Evolutionary conservation across 106 monocot species (phyloP).

Genomic region (Xerophyta viscosa): DNA sequence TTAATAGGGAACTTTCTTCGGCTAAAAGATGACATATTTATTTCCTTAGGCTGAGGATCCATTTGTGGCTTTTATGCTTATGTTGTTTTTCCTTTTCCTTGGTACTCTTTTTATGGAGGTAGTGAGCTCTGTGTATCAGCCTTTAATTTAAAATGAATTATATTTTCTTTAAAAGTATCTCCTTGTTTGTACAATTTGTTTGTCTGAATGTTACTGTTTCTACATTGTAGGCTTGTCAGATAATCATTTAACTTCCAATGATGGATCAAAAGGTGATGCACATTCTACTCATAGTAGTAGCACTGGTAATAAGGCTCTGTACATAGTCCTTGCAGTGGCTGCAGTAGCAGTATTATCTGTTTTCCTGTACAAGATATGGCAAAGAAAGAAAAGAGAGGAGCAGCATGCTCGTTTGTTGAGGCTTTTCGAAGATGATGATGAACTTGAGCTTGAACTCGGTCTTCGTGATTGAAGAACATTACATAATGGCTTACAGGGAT

Average conservation of each 20-base stretch:
- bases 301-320: conserved; percentile 14
- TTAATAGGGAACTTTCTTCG: too few species aligned
- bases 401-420: conserved; percentile 42
- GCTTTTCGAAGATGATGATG: conserved; percentile 53
- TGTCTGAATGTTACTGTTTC: too few species aligned
- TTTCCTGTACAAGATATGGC: conserved; percentile 32
- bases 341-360: conserved; percentile 14
- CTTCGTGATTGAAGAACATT: conserved; percentile 39
- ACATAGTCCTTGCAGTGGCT: conserved; percentile 20
- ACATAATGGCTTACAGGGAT: too few species aligned
- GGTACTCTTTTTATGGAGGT: too few species aligned
- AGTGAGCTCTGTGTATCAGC: too few species aligned
- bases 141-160: too few species aligned
- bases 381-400: conserved; percentile 44
- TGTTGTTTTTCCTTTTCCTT: too few species aligned
- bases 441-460: conserved; percentile 48
- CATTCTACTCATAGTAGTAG: conserved; percentile 24
- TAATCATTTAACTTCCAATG: conserved; percentile 21
- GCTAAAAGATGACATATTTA: too few species aligned
- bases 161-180: too few species aligned
- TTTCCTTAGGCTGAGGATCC: too few species aligned
- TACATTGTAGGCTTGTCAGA: conserved; percentile 35
- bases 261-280: conserved; percentile 26
- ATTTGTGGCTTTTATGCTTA: too few species aligned
- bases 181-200: too few species aligned